These are phyloP conservation scores for Starmerella stigmatis DNA, from an alignment of 805 yeast genomes.

Conservation along the genomic window DNA sequence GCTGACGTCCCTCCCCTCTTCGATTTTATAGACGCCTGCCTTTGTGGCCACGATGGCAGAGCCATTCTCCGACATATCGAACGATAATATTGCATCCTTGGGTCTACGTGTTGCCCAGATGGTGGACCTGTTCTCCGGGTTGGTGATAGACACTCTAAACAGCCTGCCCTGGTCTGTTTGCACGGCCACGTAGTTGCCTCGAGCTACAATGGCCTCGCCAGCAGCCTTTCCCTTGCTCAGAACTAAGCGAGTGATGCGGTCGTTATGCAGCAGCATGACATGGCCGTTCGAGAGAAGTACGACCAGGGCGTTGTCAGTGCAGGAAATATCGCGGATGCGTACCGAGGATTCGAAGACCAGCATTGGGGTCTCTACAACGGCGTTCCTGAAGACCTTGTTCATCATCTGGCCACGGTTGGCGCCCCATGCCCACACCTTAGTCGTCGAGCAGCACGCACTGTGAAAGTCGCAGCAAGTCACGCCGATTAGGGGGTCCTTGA, in stretches of 20 bases:
- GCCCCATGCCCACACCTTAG: conserved; percentile 24
- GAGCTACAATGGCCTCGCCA: conserved; percentile 9
- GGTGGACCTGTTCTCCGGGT: conserved; percentile 4
- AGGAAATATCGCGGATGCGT: conserved; percentile 15
- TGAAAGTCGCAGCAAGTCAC: conserved; percentile 18
- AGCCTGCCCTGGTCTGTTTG: conserved; percentile 16
- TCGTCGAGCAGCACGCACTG: conserved; percentile 12
- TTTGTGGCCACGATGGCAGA: conserved; percentile 19
- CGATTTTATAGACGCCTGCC: conserved; percentile 19
- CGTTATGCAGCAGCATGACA: conserved; percentile 7
- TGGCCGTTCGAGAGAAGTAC: conserved; percentile 17
- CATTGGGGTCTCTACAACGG: conserved; percentile 14
- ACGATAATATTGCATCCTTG: conserved; percentile 13
- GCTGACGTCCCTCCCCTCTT: conserved; percentile 11
- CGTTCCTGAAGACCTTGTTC: conserved; percentile 8
- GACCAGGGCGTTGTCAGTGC: conserved; percentile 18
- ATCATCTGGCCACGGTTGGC: conserved; percentile 24
- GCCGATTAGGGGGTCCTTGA: conserved; percentile 15
- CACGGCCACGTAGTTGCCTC: conserved; percentile 17
- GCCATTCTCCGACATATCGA: conserved; percentile 22
- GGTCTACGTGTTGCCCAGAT: conserved; percentile 18
- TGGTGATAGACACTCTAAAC: conserved; percentile 3
- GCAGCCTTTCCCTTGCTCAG: conserved; percentile 6
- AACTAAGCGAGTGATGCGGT: background rate
- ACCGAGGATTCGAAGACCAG: conserved; percentile 6